Percentiles rank a stretch among this genome's conserved stretches.
Conservation (phyloP, 208 protist species). For the Leishmania turanica region DNA sequence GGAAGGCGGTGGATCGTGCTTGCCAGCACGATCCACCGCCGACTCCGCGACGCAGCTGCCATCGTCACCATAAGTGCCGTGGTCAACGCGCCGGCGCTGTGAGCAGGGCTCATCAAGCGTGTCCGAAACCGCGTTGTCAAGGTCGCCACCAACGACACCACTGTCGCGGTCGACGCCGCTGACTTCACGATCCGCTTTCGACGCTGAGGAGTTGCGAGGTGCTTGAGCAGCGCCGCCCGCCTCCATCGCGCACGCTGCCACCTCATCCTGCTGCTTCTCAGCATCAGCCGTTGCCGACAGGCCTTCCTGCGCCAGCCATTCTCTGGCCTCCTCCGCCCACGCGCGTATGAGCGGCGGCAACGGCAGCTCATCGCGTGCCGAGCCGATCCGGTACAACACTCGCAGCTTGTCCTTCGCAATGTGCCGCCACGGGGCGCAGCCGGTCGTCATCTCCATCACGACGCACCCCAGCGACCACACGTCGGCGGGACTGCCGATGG, state of each 20-base stretch:
- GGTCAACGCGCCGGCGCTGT: background rate
- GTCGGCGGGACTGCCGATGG: slow-evolving; percentile 69
- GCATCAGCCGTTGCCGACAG: background rate
- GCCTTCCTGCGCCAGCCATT: slow-evolving; percentile 29
- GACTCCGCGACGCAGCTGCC: background rate
- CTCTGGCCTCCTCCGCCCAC: slow-evolving; percentile 43
- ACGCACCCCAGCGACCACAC: slow-evolving; percentile 88
- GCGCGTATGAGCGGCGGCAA: slow-evolving; percentile 63
- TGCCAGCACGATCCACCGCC: background rate
- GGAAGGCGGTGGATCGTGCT: background rate
- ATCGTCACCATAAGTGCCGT: background rate
- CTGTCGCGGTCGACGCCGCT: background rate
- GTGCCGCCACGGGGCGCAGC: slow-evolving; percentile 75
- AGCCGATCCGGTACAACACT: slow-evolving; percentile 63
- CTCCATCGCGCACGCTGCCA: background rate
- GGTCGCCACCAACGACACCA: background rate
- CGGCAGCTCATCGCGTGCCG: slow-evolving; percentile 55
- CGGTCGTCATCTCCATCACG: slow-evolving; percentile 82
- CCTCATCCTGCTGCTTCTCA: background rate
- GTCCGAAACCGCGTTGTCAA: too few species aligned
- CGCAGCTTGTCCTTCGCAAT: slow-evolving; percentile 52
- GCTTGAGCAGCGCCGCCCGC: background rate
- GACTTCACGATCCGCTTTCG: background rate
- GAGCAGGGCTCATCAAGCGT: background rate
- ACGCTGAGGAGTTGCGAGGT: background rate